Percentiles rank a stretch among this genome's conserved stretches.
These are phyloP conservation scores for Nakazawaea ernobii DNA, from an alignment of 805 yeast genomes.

Conservation along the genomic window DNA sequence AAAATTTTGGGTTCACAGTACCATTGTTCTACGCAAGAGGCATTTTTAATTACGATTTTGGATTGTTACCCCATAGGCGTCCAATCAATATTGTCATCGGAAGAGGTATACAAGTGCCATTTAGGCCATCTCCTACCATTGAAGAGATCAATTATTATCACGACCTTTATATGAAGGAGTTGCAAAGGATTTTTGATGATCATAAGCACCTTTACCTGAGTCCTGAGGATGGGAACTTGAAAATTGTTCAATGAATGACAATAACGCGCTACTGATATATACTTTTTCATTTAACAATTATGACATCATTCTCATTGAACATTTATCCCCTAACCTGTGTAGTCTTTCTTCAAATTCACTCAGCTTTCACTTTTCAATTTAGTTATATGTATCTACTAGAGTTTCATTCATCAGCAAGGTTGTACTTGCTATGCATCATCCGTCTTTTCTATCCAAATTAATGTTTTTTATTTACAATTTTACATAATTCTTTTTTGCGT, in stretches of 20 bases:
- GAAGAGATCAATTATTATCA: constrained; percentile 68
- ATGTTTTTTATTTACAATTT: no score
- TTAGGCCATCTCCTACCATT: constrained; percentile 31
- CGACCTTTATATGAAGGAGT: constrained; percentile 55
- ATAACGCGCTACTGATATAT: background rate
- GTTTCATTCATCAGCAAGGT: no score
- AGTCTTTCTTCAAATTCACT: no score
- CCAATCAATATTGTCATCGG: constrained; percentile 77
- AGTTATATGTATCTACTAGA: no score
- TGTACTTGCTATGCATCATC: no score
- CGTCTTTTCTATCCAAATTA: no score
- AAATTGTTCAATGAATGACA: constrained; percentile 3
- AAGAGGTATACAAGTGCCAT: constrained; percentile 56
- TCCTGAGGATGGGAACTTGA: constrained; percentile 2
- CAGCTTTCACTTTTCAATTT: no score
- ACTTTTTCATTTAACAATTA: background rate
- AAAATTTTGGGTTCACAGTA: constrained; percentile 70
- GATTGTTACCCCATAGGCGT: constrained; percentile 79
- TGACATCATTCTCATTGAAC: background rate
- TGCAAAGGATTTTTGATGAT: constrained; percentile 58
- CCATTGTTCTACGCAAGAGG: constrained; percentile 94
- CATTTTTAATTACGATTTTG: constrained; percentile 86
- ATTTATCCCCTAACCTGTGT: no score
- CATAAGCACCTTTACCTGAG: constrained; percentile 46
- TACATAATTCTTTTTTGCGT: no score